Conservation (phyloP, 108 stramenopile genomes). For the Skeletonema marinoi region DNA sequence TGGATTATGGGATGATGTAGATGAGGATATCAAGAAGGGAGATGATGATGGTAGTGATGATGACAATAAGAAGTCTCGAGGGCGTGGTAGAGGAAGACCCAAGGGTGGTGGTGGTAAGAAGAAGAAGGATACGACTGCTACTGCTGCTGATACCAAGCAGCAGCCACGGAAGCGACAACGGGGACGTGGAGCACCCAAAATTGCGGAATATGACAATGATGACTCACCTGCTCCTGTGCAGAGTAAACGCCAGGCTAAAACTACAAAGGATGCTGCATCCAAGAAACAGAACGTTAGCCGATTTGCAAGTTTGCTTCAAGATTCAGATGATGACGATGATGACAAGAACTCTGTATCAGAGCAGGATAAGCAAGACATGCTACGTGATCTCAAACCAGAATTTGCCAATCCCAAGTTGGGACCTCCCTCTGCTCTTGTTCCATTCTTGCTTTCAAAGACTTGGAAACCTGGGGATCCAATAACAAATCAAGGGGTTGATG, state of each 20-base stretch:
- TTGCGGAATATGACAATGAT: not conserved
- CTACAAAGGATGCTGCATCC: not conserved
- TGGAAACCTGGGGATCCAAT: slow-evolving; percentile 12
- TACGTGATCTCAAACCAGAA: slow-evolving; percentile 52
- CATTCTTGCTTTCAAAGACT: slow-evolving; percentile 31
- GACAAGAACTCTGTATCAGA: slow-evolving; percentile 1
- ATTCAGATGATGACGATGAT: slow-evolving; percentile 14
- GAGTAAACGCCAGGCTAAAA: not conserved
- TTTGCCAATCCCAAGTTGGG: slow-evolving; percentile 72
- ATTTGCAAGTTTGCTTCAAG: slow-evolving; percentile 8
- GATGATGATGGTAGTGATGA: slow-evolving; percentile 16
- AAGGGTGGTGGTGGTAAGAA: slow-evolving; percentile 3
- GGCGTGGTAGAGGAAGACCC: not conserved
- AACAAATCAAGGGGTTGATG: slow-evolving; percentile 18
- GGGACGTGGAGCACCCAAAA: not conserved
- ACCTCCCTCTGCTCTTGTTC: slow-evolving; percentile 53
- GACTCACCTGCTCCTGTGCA: not conserved
- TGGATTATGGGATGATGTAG: slow-evolving; percentile 47
- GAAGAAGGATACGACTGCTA: not conserved
- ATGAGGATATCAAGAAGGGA: slow-evolving; percentile 11
- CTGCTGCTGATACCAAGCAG: not conserved
- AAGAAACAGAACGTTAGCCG: slow-evolving; percentile 3
- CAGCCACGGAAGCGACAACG: not conserved
- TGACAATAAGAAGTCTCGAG: slow-evolving; percentile 7
- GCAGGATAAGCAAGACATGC: slow-evolving; percentile 24